A percentile compares a stretch with the other conserved stretches of the same genome.
These are phyloP conservation scores for Picea sitchensis DNA, from an alignment of 75 land plant genomes.

Conservation along the genomic window DNA sequence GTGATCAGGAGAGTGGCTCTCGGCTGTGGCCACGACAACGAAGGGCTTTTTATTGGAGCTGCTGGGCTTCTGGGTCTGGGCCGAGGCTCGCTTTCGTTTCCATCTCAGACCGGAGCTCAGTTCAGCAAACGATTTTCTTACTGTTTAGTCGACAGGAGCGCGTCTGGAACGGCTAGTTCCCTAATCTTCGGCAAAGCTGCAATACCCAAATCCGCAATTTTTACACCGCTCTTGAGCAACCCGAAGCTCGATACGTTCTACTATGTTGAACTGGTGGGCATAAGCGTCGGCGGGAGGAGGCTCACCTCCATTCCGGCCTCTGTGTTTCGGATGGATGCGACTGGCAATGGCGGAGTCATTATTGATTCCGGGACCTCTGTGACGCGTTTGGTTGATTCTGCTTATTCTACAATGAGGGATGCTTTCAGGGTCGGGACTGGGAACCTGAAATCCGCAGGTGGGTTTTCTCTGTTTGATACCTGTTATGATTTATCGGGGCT, in stretches of 20 bases:
- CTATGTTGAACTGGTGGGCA: conserved; percentile 59
- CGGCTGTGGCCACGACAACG: conserved; percentile 92
- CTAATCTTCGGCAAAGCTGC: conserved; percentile 56
- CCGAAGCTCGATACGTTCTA: conserved; percentile 67
- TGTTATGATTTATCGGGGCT: conserved; percentile 16
- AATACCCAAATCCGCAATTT: conserved; percentile 35
- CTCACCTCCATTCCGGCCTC: conserved; percentile 40
- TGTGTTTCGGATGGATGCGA: conserved; percentile 44
- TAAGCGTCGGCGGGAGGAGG: conserved; percentile 69
- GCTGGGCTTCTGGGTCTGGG: conserved; percentile 90
- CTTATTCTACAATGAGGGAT: conserved; percentile 54
- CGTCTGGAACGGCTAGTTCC: conserved; percentile 30
- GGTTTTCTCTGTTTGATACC: conserved; percentile 71
- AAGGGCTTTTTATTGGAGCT: conserved; percentile 79
- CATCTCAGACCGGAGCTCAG: conserved; percentile 54
- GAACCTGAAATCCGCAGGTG: conserved; percentile 32
- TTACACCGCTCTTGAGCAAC: conserved; percentile 58
- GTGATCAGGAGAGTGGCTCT: conserved; percentile 37
- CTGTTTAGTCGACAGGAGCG: conserved; percentile 75
- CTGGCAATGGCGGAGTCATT: conserved; percentile 83
- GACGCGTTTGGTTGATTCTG: conserved; percentile 59
- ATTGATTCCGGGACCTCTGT: conserved; percentile 98
- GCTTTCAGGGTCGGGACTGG: conserved; percentile 68
- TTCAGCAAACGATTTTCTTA: conserved; percentile 72
- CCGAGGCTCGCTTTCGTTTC: conserved; percentile 69